phyloP scores from a whole-genome alignment of 148 eudicot species.

The Cornus suecica region DNA sequence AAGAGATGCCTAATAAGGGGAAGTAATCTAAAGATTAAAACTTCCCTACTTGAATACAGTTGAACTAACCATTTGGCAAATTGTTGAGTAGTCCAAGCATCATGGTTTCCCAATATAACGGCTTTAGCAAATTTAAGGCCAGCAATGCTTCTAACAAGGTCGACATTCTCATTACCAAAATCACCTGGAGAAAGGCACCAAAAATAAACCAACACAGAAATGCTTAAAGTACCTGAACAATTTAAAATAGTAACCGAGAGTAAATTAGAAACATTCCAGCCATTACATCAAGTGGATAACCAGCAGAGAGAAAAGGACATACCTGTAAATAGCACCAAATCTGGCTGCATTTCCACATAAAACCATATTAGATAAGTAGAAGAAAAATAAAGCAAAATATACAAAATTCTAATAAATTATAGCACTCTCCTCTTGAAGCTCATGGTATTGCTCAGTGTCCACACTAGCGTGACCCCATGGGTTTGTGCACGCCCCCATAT shows the following conservation, averaged over 20 bases:
- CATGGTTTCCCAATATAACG: conserved; percentile 89
- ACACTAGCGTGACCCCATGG: too few species aligned
- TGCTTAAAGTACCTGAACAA: background rate
- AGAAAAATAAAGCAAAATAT: conserved; percentile 7
- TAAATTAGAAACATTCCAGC: too few species aligned
- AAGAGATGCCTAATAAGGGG: too few species aligned
- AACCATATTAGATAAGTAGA: conserved; percentile 24
- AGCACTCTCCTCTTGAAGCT: too few species aligned
- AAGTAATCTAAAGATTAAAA: too few species aligned
- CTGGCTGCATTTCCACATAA: conserved; percentile 66
- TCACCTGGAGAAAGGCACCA: conserved; percentile 53
- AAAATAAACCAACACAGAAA: conserved; percentile 1
- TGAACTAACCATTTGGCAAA: conserved; percentile 58
- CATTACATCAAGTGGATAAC: background rate
- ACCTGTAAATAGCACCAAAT: conserved; percentile 91
- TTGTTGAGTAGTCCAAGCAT: conserved; percentile 64
- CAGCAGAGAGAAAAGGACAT: conserved; percentile 23
- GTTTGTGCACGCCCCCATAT: too few species aligned
- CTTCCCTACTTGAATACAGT: background rate
- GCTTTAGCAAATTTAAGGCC: conserved; percentile 67
- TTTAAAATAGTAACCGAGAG: background rate
- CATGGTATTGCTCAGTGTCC: too few species aligned
- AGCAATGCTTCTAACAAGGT: conserved; percentile 69
- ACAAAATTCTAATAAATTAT: background rate
- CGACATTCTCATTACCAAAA: conserved; percentile 86